A percentile compares a stretch with the other conserved stretches of the same genome.
Evolutionary conservation across 345 rosid species (phyloP).

Genomic region (Acer saccharum): DNA sequence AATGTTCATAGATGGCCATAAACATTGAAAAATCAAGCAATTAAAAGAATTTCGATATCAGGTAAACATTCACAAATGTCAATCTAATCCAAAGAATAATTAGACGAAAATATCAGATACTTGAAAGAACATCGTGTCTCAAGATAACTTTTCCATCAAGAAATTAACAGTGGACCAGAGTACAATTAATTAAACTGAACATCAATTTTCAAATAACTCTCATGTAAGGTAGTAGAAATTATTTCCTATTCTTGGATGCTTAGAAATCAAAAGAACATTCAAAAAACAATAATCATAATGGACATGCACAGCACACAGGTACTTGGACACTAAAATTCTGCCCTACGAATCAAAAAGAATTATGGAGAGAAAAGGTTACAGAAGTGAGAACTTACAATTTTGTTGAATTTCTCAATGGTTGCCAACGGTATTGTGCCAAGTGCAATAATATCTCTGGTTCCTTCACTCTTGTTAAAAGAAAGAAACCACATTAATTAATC

Average conservation of each 20-base stretch:
- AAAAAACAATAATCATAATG: not conserved
- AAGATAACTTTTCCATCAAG: not conserved
- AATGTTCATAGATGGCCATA: not conserved
- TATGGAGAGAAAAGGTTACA: conserved; percentile 5
- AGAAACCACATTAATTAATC: conserved; percentile 17
- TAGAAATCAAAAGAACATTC: not conserved
- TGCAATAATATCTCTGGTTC: conserved; percentile 64
- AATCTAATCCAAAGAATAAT: conserved; percentile 1
- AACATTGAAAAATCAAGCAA: conserved; percentile 4
- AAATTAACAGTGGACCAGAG: not conserved
- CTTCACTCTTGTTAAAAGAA: conserved; percentile 65
- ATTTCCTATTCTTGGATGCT: not conserved
- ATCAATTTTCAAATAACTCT: not conserved
- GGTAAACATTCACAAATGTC: not conserved
- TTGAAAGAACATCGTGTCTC: not conserved
- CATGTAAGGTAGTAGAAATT: not conserved
- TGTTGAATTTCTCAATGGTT: conserved; percentile 89
- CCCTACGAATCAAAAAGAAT: conserved; percentile 7
- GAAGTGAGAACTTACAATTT: conserved; percentile 56
- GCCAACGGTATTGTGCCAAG: conserved; percentile 86
- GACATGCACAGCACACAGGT: not conserved
- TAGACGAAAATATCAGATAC: not conserved
- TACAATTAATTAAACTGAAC: not conserved
- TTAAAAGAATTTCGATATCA: not conserved
- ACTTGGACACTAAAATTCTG: conserved; percentile 1